Evolutionary conservation across 2,329 filamentous ascomycete genomes (phyloP).

Genomic region (Aspergillus pseudonomiae): DNA sequence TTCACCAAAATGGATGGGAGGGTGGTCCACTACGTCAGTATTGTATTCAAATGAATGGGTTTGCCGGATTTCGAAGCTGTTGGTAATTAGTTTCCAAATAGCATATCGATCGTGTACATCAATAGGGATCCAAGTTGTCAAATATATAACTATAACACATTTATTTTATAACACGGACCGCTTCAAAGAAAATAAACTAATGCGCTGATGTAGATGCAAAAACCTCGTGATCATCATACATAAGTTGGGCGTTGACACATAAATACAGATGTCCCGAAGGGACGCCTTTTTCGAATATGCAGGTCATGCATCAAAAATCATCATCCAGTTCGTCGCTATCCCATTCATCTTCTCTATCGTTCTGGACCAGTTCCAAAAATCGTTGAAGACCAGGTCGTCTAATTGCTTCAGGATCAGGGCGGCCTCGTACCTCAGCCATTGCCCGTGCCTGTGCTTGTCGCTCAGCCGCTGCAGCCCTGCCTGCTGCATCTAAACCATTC

Average conservation of each 20-base stretch:
- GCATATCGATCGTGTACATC: not conserved
- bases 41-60: not conserved
- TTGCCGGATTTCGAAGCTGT: not conserved
- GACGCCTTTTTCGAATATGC: not conserved
- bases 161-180: not conserved
- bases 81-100: not conserved
- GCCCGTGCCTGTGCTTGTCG: slow-evolving; percentile 42
- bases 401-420: slow-evolving; percentile 26
- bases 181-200: not conserved
- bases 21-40: not conserved
- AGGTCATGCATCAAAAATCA: slow-evolving; percentile 25
- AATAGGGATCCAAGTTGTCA: not conserved
- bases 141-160: not conserved
- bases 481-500: slow-evolving; percentile 35
- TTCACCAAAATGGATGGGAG: not conserved
- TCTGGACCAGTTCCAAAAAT: slow-evolving; percentile 55
- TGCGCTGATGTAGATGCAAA: slow-evolving; percentile 16
- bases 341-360: slow-evolving; percentile 62
- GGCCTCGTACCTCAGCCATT: slow-evolving; percentile 41
- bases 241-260: not conserved
- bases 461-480: slow-evolving; percentile 41
- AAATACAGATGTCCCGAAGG: not conserved
- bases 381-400: slow-evolving; percentile 48
- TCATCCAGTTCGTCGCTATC: slow-evolving; percentile 61
- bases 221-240: slow-evolving; percentile 4